Evolutionary conservation across 2,329 filamentous ascomycete species (phyloP), one percentile per base, ranked within the genome.

Genomic region (Pyrenophora graminea): DNA sequence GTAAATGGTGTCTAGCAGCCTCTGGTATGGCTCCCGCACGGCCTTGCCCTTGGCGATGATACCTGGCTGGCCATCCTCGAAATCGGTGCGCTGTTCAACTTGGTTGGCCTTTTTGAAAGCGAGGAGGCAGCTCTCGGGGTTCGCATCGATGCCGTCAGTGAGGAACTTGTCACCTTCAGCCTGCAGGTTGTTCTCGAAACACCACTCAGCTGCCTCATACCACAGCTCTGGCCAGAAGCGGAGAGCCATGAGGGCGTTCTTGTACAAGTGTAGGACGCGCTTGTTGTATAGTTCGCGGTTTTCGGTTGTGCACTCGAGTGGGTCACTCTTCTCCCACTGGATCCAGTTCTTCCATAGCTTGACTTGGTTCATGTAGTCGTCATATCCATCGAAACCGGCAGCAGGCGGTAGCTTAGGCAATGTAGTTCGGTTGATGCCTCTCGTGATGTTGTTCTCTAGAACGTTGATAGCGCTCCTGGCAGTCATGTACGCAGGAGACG

Each of bases 141-240:
- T 99, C 2, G 92, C 92, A 23, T 85, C 82, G 50, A 95, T 87
- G 30, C 94, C 94, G 56, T 94, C 85, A 18, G 85, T 81, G 19
- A 99, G 79, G 64, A 97, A 90, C 8, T 90, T 85, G 19, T 88
- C 84, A 9, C 91, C 91, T 52, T 91, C 87, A 38, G 85, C 76
- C 32, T 84, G 80, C 61, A 92, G 77, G 38, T 84, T 84, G 63
- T 94, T 91, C 47, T 88, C 83, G 66, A 91, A 91, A 72, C 90
- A 96, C 85, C 93, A 97, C 59, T 96, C 89, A 1, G 92, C 90
- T 8, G 91, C 93, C 53, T 97, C 91, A 42, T 91, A 92, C 94
- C 94, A 99, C 62, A 97, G 86, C 69, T 96, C 90, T 3, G 94
- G 92, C 84, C 93, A 94, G 74, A 97, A 99, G 43, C 92, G 86